These are phyloP conservation scores for Candida ficus DNA, from an alignment of 805 yeast genomes.

Conservation along the genomic window DNA sequence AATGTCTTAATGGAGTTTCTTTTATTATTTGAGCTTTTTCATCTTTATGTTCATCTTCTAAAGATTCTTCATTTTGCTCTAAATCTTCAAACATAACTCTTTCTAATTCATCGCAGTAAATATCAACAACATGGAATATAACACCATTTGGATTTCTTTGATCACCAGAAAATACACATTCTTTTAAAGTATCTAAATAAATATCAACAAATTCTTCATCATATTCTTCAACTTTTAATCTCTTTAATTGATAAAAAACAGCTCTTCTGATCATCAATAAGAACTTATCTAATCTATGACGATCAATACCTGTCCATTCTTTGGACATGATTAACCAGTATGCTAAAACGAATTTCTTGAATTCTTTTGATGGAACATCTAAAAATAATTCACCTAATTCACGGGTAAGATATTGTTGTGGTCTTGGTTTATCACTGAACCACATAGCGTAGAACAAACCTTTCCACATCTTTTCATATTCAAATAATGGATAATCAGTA, in stretches of 20 bases:
- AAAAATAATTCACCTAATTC: slow-evolving; percentile 57
- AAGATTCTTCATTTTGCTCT: slow-evolving; percentile 39
- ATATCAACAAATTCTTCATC: slow-evolving; percentile 37
- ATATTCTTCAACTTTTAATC: slow-evolving; percentile 54
- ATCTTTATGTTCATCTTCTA: slow-evolving; percentile 29
- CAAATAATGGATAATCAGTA: slow-evolving; percentile 33
- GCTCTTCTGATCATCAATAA: slow-evolving; percentile 76
- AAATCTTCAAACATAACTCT: slow-evolving; percentile 48
- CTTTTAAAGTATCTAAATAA: slow-evolving; percentile 38
- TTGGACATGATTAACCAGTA: slow-evolving; percentile 75
- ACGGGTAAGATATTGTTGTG: slow-evolving; percentile 81
- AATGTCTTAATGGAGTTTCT: slow-evolving; percentile 45
- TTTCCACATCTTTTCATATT: slow-evolving; percentile 82
- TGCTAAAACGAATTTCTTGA: slow-evolving; percentile 54
- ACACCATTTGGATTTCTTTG: slow-evolving; percentile 64
- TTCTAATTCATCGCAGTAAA: slow-evolving; percentile 80
- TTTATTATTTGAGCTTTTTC: slow-evolving; percentile 32
- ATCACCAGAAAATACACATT: slow-evolving; percentile 53
- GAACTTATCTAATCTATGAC: slow-evolving; percentile 81
- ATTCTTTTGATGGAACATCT: slow-evolving; percentile 37
- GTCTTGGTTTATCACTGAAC: slow-evolving; percentile 90
- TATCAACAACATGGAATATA: slow-evolving; percentile 80
- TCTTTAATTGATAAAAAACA: slow-evolving; percentile 56
- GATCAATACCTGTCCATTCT: slow-evolving; percentile 85
- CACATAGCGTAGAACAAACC: slow-evolving; percentile 96